Conservation (phyloP, 306 rosid genomes). For the Lotus japonicus region DNA sequence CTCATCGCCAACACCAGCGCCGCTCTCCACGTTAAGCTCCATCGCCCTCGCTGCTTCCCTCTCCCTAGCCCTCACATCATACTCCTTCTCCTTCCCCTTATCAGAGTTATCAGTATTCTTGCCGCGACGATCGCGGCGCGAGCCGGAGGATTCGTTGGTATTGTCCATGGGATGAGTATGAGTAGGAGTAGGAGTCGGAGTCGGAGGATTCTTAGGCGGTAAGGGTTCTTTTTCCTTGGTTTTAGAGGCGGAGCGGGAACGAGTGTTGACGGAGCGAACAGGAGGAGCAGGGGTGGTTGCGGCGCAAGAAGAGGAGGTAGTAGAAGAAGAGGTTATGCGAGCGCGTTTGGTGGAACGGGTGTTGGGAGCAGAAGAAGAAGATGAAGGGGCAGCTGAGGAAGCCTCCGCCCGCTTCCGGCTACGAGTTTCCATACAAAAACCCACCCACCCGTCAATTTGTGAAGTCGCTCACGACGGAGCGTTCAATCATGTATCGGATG, state of each 20-base stretch:
- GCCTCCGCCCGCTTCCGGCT: constrained; percentile 99
- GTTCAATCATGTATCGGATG: constrained; percentile 34
- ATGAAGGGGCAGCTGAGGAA: constrained; percentile 99
- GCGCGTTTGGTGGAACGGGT: constrained; percentile 80
- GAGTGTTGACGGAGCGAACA: constrained; percentile 43
- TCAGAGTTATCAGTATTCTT: constrained; percentile 58
- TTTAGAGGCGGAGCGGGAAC: constrained; percentile 57
- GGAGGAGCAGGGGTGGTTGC: constrained; percentile 14
- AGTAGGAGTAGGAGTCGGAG: no score
- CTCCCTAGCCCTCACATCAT: constrained; percentile 67
- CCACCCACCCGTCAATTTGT: constrained; percentile 68
- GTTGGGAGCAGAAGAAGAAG: constrained; percentile 70
- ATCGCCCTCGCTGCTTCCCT: constrained; percentile 54
- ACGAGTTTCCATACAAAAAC: constrained; percentile 99
- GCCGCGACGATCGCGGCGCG: constrained; percentile 72
- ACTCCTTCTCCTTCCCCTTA: constrained; percentile 85
- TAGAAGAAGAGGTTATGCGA: constrained; percentile 42
- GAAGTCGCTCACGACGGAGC: constrained; percentile 80
- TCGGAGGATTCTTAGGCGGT: constrained; percentile 24
- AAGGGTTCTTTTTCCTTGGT: constrained; percentile 35
- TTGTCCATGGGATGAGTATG: no score
- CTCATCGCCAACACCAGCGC: constrained; percentile 31
- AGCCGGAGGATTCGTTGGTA: constrained; percentile 77
- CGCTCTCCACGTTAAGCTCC: constrained; percentile 56
- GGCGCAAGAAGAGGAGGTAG: constrained; percentile 9